Percentiles rank a stretch among this genome's conserved stretches.
Conservation (phyloP, 2,329 filamentous ascomycete species). For the Bertia moriformis region DNA sequence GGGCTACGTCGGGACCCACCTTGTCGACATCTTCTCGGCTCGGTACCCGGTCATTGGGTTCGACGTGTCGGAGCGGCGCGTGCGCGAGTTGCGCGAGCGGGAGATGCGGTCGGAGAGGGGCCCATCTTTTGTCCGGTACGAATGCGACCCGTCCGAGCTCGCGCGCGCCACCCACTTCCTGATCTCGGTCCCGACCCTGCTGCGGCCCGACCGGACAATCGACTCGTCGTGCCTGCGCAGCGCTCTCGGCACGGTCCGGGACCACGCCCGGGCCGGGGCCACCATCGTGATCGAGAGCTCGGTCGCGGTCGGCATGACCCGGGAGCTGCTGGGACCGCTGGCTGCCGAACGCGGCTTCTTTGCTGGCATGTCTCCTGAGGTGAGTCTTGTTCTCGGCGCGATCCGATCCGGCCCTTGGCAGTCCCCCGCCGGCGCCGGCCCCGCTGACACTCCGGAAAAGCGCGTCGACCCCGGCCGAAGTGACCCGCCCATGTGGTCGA, state of each 20-base stretch:
- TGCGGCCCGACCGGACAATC: constrained; percentile 28
- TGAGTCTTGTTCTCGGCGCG: no score
- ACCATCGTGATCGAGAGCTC: constrained; percentile 36
- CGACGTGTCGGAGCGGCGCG: constrained; percentile 25
- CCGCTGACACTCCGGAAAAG: constrained; percentile 8
- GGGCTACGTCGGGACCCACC: constrained; percentile 34
- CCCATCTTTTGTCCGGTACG: constrained; percentile 17
- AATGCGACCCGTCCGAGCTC: constrained; percentile 20
- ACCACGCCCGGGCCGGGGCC: constrained; percentile 24
- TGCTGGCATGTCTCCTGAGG: constrained; percentile 33
- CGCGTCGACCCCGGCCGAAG: constrained; percentile 34
- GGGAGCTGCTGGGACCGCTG: constrained; percentile 29
- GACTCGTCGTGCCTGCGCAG: constrained; percentile 28
- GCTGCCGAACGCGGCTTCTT: constrained; percentile 23
- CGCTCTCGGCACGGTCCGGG: constrained; percentile 24
- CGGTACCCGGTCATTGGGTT: constrained; percentile 28
- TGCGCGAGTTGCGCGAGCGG: constrained; percentile 14
- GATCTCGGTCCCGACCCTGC: constrained; percentile 35
- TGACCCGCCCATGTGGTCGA: constrained; percentile 21
- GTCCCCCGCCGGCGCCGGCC: not conserved
- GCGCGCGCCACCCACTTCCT: constrained; percentile 31
- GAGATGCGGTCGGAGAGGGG: constrained; percentile 9
- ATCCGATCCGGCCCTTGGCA: no score
- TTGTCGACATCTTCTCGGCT: constrained; percentile 25
- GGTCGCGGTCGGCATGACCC: constrained; percentile 38